Percentiles rank a stretch among this genome's conserved stretches.
Evolutionary conservation across 2,329 filamentous ascomycete genomes (phyloP).

Genomic region (Arachnomyces sp.): DNA sequence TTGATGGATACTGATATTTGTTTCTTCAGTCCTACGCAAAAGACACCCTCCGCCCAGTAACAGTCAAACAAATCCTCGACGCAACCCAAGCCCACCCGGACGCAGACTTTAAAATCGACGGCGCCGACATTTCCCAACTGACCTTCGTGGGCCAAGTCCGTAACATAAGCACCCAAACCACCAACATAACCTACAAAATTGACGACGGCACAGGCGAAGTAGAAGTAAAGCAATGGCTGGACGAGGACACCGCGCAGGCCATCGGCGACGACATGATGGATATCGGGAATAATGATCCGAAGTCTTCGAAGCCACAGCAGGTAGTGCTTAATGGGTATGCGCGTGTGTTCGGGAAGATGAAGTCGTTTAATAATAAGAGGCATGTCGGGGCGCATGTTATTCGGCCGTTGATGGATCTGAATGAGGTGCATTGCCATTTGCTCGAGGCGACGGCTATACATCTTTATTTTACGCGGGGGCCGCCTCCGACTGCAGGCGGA

Average conservation of each 20-base stretch:
- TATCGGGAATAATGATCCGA: slow-evolving; percentile 31
- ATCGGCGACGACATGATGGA: slow-evolving; percentile 38
- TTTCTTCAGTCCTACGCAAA: slow-evolving; percentile 48
- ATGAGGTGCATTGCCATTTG: slow-evolving; percentile 88
- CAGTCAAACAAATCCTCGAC: slow-evolving; percentile 87
- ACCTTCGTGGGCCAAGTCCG: slow-evolving; percentile 89
- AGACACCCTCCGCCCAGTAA: slow-evolving; percentile 85
- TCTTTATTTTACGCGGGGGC: slow-evolving; percentile 69
- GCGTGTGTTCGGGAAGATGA: slow-evolving; percentile 76
- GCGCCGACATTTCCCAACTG: slow-evolving; percentile 61
- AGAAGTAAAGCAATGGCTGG: slow-evolving; percentile 53
- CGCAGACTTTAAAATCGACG: slow-evolving; percentile 77
- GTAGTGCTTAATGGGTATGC: slow-evolving; percentile 71
- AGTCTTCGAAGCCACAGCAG: slow-evolving; percentile 41
- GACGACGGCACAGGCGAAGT: slow-evolving; percentile 91
- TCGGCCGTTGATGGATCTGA: slow-evolving; percentile 70
- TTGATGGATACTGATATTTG: slow-evolving; percentile 9
- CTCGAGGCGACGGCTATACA: slow-evolving; percentile 86
- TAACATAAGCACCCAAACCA: slow-evolving; percentile 73
- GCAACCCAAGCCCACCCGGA: slow-evolving; percentile 67
- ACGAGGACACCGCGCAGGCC: slow-evolving; percentile 41
- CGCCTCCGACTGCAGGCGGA: slow-evolving; percentile 30
- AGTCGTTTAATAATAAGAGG: slow-evolving; percentile 73
- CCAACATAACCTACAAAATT: slow-evolving; percentile 84
- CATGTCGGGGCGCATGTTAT: slow-evolving; percentile 75